Conservation (phyloP, 202 grass and related monocot genomes). For the Cymbopogon flexuosus region DNA sequence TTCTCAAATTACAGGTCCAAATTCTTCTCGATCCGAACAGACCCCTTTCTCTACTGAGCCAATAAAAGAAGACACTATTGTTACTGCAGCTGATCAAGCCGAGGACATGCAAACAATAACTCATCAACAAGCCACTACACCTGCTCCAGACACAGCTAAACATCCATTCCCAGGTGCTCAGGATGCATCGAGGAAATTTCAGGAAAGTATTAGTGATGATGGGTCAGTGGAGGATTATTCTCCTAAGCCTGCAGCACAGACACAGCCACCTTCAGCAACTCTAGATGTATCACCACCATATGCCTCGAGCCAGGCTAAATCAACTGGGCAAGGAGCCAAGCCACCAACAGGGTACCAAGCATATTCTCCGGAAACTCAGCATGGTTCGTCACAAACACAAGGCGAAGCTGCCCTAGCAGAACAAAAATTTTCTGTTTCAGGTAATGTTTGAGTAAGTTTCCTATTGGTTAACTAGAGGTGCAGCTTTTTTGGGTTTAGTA, state of each 20-base stretch:
- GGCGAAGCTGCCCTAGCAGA: background rate
- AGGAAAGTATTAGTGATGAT: conserved; percentile 1
- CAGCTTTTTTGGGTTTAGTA: background rate
- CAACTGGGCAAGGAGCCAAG: conserved; percentile 3
- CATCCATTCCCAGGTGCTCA: background rate
- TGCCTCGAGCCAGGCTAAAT: background rate
- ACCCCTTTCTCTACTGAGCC: background rate
- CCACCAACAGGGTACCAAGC: background rate
- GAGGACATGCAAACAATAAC: background rate
- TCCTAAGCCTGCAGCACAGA: background rate
- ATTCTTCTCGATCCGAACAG: background rate
- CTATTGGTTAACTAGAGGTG: background rate
- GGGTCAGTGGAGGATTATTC: background rate
- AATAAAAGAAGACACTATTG: background rate
- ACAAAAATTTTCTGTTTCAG: background rate
- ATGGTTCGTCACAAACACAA: background rate
- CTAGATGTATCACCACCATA: background rate
- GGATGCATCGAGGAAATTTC: background rate
- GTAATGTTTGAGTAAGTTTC: background rate
- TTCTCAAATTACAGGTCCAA: background rate
- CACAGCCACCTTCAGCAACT: background rate
- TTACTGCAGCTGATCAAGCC: background rate
- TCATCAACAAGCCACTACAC: background rate
- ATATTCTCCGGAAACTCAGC: conserved; percentile 14
- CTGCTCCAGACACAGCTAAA: background rate